A percentile compares a stretch with the other conserved stretches of the same genome.
These are phyloP conservation scores for Flaveria sonorensis DNA, from an alignment of 129 eudicot species.

Conservation along the genomic window DNA sequence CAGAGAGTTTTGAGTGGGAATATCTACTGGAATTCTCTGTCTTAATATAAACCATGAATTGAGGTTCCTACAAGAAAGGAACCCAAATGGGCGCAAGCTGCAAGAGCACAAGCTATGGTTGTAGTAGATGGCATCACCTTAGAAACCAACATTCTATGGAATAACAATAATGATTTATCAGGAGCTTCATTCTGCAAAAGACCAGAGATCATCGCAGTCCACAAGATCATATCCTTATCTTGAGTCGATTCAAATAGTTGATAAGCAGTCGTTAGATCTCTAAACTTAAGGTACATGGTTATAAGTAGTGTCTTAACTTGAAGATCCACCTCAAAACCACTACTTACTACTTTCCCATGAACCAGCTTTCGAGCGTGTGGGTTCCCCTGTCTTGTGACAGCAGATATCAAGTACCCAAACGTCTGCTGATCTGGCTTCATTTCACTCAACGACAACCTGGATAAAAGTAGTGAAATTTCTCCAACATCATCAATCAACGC, in stretches of 20 bases:
- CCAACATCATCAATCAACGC: conserved; percentile 44
- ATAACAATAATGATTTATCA: conserved; percentile 55
- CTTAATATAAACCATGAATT: conserved; percentile 66
- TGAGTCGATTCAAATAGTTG: conserved; percentile 49
- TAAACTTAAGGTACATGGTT: conserved; percentile 58
- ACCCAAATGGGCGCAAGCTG: conserved; percentile 75
- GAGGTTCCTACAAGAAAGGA: conserved; percentile 55
- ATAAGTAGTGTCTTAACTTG: conserved; percentile 72
- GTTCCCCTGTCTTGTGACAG: conserved; percentile 42
- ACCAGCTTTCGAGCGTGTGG: conserved; percentile 51
- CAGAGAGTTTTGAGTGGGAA: conserved; percentile 77
- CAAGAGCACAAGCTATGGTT: conserved; percentile 69
- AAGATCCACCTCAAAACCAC: conserved; percentile 53
- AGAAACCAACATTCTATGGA: conserved; percentile 51
- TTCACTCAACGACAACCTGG: conserved; percentile 53
- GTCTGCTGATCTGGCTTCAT: conserved; percentile 74
- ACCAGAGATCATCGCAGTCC: conserved; percentile 91
- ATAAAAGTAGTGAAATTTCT: conserved; percentile 46
- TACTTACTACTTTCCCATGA: conserved; percentile 59
- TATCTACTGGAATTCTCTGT: conserved; percentile 45
- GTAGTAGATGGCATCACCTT: conserved; percentile 54
- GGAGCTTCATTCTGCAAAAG: conserved; percentile 74
- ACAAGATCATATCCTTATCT: conserved; percentile 65
- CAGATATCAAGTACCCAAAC: conserved; percentile 57
- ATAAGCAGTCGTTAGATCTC: conserved; percentile 45